These are phyloP conservation scores for Macadamia integrifolia DNA, from an alignment of 164 flowering plant genomes.

Conservation along the genomic window DNA sequence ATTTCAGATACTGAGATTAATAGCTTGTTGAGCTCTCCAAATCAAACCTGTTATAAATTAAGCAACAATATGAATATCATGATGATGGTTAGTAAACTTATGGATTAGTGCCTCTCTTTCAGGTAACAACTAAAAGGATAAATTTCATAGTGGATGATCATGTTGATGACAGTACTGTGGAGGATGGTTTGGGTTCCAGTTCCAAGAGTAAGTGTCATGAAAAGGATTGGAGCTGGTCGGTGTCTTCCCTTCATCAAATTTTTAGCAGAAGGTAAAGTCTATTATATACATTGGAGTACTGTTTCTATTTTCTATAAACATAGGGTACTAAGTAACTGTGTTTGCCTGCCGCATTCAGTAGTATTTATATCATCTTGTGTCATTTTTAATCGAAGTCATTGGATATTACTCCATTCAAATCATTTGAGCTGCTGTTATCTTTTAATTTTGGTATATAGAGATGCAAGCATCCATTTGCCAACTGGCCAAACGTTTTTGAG, in stretches of 20 bases:
- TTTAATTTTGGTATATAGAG: neutral
- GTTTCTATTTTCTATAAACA: too few species aligned
- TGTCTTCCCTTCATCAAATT: constrained; percentile 88
- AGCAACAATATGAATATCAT: neutral
- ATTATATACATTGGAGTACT: neutral
- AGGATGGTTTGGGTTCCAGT: constrained; percentile 32
- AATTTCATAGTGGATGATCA: constrained; percentile 76
- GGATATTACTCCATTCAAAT: neutral
- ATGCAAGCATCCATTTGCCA: neutral
- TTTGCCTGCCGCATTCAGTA: neutral
- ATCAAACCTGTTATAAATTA: neutral
- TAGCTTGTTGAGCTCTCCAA: neutral
- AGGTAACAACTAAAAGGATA: constrained; percentile 85
- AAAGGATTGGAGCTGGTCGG: constrained; percentile 78
- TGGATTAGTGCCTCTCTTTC: constrained; percentile 17
- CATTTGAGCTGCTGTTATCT: neutral
- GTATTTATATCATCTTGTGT: too few species aligned
- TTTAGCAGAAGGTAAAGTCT: constrained; percentile 76
- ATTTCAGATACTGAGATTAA: neutral
- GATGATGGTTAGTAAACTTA: neutral
- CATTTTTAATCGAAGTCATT: neutral
- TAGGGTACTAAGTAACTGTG: too few species aligned
- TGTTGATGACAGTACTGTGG: constrained; percentile 28
- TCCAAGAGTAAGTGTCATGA: constrained; percentile 38
- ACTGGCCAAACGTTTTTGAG: too few species aligned